Percentiles rank a stretch among this genome's conserved stretches.
Evolutionary conservation across 2,329 filamentous ascomycete species (phyloP).

Genomic region (Tolypocladium guangdongense): DNA sequence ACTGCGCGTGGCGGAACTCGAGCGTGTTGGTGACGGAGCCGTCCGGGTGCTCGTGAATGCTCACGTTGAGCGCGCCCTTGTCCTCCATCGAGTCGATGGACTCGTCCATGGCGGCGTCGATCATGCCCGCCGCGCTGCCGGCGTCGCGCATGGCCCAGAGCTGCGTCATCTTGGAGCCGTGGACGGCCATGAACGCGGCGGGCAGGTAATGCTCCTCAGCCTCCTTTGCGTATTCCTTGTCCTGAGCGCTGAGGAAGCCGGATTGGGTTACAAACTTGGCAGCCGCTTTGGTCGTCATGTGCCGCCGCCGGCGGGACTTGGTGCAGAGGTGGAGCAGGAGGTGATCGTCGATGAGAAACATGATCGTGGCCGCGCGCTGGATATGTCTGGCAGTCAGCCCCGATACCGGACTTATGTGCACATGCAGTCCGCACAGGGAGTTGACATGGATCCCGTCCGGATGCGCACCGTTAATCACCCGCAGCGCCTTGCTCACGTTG

Average conservation of each 20-base stretch:
- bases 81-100: not conserved
- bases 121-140: not conserved
- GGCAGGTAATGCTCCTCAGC: not conserved
- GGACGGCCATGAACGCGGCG: not conserved
- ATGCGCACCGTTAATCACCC: not conserved
- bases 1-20: conserved; percentile 10
- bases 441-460: not conserved
- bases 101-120: not conserved
- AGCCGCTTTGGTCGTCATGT: not conserved
- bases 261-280: not conserved
- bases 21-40: conserved; percentile 2
- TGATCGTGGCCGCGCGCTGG: conserved; percentile 67
- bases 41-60: not conserved
- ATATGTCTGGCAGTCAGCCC: conserved; percentile 52
- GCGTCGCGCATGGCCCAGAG: not conserved
- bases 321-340: conserved; percentile 6
- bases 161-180: not conserved
- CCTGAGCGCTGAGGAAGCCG: too few species aligned
- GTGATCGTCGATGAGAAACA: conserved; percentile 22
- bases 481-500: conserved; percentile 3
- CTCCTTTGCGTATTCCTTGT: not conserved
- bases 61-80: not conserved
- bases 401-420: conserved; percentile 5
- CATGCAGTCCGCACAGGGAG: conserved; percentile 6
- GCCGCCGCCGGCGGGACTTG: not conserved